These are phyloP conservation scores for Populus hybrid DNA, from an alignment of 441 rosid species.

Conservation along the genomic window DNA sequence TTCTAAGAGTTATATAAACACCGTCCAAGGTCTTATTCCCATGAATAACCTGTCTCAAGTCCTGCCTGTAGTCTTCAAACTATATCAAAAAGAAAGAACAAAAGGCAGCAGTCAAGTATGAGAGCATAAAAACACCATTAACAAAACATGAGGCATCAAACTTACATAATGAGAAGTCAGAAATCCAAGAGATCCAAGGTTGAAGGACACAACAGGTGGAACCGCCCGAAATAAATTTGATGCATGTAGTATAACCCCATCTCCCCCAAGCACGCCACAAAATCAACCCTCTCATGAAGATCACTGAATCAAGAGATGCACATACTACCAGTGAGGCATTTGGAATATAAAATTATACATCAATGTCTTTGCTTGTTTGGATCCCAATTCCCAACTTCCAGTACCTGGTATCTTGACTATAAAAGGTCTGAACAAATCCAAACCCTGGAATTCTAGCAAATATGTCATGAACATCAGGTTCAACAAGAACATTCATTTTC, in stretches of 20 bases:
- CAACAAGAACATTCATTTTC: constrained; percentile 94
- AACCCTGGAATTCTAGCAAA: constrained; percentile 98
- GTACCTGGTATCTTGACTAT: constrained; percentile 96
- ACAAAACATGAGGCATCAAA: constrained; percentile 15
- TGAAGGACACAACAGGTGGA: constrained; percentile 96
- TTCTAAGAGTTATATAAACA: constrained; percentile 93
- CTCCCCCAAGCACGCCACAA: constrained; percentile 99
- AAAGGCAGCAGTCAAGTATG: constrained; percentile 15
- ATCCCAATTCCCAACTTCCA: constrained; percentile 3
- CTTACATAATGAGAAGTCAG: constrained; percentile 92
- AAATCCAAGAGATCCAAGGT: constrained; percentile 97
- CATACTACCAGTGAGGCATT: constrained; percentile 13
- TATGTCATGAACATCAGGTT: constrained; percentile 95
- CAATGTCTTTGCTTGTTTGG: not conserved
- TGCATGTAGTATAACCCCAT: constrained; percentile 95
- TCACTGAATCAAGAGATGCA: constrained; percentile 48
- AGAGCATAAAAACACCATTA: constrained; percentile 15
- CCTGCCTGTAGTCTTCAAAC: constrained; percentile 87
- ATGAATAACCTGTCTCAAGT: constrained; percentile 77
- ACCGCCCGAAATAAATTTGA: constrained; percentile 92
- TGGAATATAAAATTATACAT: constrained; percentile 15
- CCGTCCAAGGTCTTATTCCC: constrained; percentile 85
- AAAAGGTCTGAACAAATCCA: constrained; percentile 96
- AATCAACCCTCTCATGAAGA: constrained; percentile 97
- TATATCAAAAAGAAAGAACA: constrained; percentile 24